These are phyloP conservation scores for Teratosphaeria epicoccoides DNA, from an alignment of 2,329 filamentous ascomycete genomes.

Conservation along the genomic window DNA sequence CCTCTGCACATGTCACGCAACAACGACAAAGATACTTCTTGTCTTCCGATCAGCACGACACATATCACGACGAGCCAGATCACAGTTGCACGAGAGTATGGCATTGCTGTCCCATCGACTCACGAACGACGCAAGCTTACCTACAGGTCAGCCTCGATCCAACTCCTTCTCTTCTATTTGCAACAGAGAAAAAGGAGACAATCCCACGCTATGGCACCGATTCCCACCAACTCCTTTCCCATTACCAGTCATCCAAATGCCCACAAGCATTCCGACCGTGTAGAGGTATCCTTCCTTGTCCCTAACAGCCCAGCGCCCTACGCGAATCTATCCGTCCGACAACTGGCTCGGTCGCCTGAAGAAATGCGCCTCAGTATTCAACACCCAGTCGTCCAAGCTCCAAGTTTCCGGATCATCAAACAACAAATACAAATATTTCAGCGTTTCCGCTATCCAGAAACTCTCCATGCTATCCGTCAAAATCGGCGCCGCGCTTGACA, in stretches of 20 bases:
- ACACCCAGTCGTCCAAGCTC: conserved; percentile 57
- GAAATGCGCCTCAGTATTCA: conserved; percentile 48
- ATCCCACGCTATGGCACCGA: too few relatives aligned
- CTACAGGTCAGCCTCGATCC: not conserved
- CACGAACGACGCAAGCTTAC: not conserved
- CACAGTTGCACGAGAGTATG: too few relatives aligned
- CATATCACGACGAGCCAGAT: too few relatives aligned
- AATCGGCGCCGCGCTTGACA: conserved; percentile 36
- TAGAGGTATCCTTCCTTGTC: too few relatives aligned
- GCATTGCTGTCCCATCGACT: too few relatives aligned
- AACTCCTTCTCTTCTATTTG: not conserved
- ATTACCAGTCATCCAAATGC: too few relatives aligned
- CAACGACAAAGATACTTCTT: not conserved
- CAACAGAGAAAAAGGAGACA: too few relatives aligned
- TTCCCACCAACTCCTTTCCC: too few relatives aligned
- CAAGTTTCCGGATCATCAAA: conserved; percentile 59
- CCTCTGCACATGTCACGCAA: not conserved
- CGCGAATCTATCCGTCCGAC: too few relatives aligned
- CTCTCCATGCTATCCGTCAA: conserved; percentile 65
- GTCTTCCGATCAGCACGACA: too few relatives aligned
- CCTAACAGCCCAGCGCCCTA: too few relatives aligned
- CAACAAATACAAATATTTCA: conserved; percentile 85
- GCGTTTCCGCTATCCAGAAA: conserved; percentile 65
- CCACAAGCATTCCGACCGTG: too few relatives aligned
- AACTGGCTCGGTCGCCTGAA: conserved; percentile 25